phyloP scores from a whole-genome alignment of 169 alveolate genomes.

The Cyclospora cayetanensis region DNA sequence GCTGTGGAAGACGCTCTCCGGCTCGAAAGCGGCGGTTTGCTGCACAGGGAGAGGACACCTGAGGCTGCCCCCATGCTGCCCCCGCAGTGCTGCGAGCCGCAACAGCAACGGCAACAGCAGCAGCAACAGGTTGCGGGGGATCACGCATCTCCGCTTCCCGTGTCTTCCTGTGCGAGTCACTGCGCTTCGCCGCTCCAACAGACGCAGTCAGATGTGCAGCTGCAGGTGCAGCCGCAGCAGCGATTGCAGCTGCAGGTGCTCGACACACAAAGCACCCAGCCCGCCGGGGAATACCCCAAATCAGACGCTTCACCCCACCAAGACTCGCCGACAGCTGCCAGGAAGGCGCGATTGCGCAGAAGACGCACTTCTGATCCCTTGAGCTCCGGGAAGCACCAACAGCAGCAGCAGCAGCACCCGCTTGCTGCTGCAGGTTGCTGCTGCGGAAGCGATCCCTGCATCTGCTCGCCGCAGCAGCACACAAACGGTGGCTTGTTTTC shows the following conservation, averaged over 20 bases:
- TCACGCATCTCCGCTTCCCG: slow-evolving; percentile 13
- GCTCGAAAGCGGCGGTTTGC: background rate
- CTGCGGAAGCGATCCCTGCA: slow-evolving; percentile 24
- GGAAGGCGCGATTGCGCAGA: background rate
- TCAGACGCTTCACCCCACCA: background rate
- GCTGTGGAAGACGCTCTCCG: slow-evolving; percentile 7
- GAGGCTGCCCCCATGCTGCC: background rate
- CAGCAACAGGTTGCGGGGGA: background rate
- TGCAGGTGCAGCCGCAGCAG: background rate
- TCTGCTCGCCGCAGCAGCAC: slow-evolving; percentile 39
- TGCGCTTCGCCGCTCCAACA: slow-evolving; percentile 46
- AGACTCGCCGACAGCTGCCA: background rate
- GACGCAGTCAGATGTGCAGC: slow-evolving; percentile 13
- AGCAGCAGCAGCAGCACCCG: slow-evolving; percentile 26
- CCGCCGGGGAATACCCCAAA: background rate
- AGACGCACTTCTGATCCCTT: background rate
- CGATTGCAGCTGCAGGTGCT: slow-evolving; percentile 6
- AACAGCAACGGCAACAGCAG: slow-evolving; percentile 51
- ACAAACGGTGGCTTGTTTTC: slow-evolving; percentile 3
- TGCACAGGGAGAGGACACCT: background rate
- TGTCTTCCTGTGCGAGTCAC: slow-evolving; percentile 39
- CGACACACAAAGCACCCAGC: background rate
- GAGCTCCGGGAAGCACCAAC: background rate
- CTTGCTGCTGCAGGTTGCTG: slow-evolving; percentile 14
- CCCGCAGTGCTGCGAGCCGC: background rate